Percentiles rank a stretch among this genome's conserved stretches.
These are phyloP conservation scores for Delphinella strobiligena DNA, from an alignment of 2,329 filamentous ascomycete species.

Conservation along the genomic window DNA sequence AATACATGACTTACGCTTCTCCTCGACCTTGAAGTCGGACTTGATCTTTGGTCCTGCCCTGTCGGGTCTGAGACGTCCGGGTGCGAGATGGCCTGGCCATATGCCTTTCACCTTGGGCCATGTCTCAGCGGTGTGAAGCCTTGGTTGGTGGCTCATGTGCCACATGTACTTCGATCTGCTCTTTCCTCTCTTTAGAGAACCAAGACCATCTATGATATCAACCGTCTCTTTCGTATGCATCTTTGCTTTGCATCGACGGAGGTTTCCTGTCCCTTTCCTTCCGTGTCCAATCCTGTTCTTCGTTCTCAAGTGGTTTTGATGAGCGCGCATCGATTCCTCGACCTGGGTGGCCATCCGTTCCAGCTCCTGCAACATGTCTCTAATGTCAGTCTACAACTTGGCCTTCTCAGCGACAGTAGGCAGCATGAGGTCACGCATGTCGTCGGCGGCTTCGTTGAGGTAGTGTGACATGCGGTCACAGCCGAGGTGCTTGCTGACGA, in stretches of 20 bases:
- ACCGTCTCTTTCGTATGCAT: too few species aligned
- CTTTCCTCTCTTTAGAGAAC: too few species aligned
- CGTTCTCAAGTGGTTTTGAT: too few species aligned
- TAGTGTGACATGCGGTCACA: conserved; percentile 92
- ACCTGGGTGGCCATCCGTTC: too few species aligned
- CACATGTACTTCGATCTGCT: not conserved
- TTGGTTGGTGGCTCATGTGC: not conserved
- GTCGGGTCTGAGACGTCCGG: not conserved
- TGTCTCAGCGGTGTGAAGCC: not conserved
- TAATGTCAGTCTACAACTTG: conserved; percentile 53
- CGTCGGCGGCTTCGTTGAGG: conserved; percentile 82
- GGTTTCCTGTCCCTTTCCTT: too few species aligned
- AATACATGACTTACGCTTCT: not conserved
- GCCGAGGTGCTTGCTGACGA: conserved; percentile 86
- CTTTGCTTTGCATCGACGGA: too few species aligned
- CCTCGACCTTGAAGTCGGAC: not conserved
- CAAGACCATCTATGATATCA: too few species aligned
- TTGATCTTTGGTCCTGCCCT: not conserved
- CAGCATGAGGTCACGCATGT: conserved; percentile 76
- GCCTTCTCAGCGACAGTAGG: conserved; percentile 73
- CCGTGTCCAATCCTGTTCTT: too few species aligned
- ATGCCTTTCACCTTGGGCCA: not conserved
- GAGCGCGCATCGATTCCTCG: too few species aligned
- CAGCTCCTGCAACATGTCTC: too few species aligned
- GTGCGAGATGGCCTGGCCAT: not conserved